These are phyloP conservation scores for Aspergillus baeticus DNA, from an alignment of 495 filamentous ascomycete species.

Conservation along the genomic window DNA sequence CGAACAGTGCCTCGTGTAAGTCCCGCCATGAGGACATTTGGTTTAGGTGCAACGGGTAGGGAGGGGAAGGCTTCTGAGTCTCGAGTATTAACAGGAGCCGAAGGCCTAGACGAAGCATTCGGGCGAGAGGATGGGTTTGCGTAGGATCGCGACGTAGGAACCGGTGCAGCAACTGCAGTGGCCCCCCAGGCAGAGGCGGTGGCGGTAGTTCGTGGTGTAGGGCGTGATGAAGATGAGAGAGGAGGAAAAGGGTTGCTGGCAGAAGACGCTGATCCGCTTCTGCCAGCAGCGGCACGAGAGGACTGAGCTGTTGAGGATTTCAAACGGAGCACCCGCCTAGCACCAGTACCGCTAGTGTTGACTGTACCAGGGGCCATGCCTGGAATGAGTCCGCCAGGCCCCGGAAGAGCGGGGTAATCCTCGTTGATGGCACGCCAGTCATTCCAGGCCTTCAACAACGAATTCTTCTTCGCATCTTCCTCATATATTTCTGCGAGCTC, in stretches of 20 bases:
- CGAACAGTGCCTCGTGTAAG: conserved; percentile 70
- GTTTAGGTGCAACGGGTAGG: conserved; percentile 74
- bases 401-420: conserved; percentile 89
- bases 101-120: conserved; percentile 23
- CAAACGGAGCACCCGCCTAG: conserved; percentile 64
- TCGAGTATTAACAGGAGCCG: conserved; percentile 28
- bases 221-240: conserved; percentile 39
- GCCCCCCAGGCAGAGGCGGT: conserved; percentile 50
- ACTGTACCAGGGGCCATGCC: conserved; percentile 44
- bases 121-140: conserved; percentile 30
- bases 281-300: conserved; percentile 58
- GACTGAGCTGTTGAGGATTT: conserved; percentile 78
- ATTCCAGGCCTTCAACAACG: conserved; percentile 79
- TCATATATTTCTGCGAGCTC: conserved; percentile 95
- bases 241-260: conserved; percentile 46
- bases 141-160: conserved; percentile 29
- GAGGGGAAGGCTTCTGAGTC: conserved; percentile 67
- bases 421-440: conserved; percentile 95
- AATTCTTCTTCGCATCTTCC: conserved; percentile 66
- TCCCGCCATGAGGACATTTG: conserved; percentile 75
- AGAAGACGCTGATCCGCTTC: conserved; percentile 34
- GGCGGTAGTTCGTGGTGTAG: conserved; percentile 26
- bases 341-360: conserved; percentile 33
- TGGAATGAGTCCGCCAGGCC: conserved; percentile 58
- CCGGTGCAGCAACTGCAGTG: conserved; percentile 28